Evolutionary conservation across 441 rosid genomes (phyloP), one percentile per base, ranked within the genome.

Genomic region (California macrophylla): DNA sequence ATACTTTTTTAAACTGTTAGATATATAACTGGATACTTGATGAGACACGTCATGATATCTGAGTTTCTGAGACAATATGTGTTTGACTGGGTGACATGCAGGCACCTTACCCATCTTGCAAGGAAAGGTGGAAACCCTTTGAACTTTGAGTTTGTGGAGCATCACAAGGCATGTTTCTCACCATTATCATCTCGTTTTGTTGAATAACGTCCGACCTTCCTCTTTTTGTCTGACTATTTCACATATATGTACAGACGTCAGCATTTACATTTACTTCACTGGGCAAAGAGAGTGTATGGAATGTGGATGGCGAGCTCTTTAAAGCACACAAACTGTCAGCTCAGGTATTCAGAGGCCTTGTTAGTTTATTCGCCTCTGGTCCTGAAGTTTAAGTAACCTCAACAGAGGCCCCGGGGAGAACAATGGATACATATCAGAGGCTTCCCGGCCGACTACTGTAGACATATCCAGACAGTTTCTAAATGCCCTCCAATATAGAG

Each of bases 51-150:
- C 30, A 28, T 28, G 30, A 3, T 28, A 28, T 28, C 30, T 28
- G 30, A 28, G 30, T 28, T 28, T 28, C 30, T 28, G 30, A n/a
- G n/a, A n/a, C n/a, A n/a, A n/a, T n/a, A n/a, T n/a, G n/a, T n/a
- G n/a, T n/a, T n/a, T n/a, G n/a, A n/a, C n/a, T n/a, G n/a, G n/a
- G n/a, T n/a, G n/a, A n/a, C n/a, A 21, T 78, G 36, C 88, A 92
- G 98, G 92, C 97, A 91, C 79, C 93, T 93, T 16, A 83, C 89
- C 28, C 92, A 93, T 80, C 96, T 93, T 50, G 92, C 97, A 2
- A 89, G 75, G 79, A 87, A 77, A 82, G 95, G 88, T 1, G 96
- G 95, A 54, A 82, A 81, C 45, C 98, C 98, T 68, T 77, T 89
- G 62, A 82, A 87, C 75, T 91, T 88, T 2, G 88, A 87, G 60